These are phyloP conservation scores for Cercis canadensis DNA, from an alignment of 306 rosid genomes.

Conservation along the genomic window DNA sequence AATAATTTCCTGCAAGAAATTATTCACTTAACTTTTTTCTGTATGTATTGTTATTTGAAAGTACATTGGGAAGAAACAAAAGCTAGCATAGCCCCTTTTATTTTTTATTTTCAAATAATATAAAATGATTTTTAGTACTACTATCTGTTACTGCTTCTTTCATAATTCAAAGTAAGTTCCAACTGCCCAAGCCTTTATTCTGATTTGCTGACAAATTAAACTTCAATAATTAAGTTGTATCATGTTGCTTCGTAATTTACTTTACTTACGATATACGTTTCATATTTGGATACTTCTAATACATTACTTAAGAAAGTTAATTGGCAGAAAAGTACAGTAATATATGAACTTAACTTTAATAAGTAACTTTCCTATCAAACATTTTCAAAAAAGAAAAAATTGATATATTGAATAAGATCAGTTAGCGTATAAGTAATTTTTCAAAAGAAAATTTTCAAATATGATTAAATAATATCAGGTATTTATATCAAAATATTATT, in stretches of 20 bases:
- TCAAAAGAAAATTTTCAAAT: too few species aligned
- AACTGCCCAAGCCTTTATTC: not conserved
- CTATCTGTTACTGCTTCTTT: not conserved
- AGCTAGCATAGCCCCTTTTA: not conserved
- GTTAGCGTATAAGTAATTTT: too few species aligned
- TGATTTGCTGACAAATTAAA: not conserved
- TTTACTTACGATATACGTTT: conserved; percentile 3
- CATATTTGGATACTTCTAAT: not conserved
- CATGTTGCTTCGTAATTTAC: not conserved
- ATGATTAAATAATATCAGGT: conserved; percentile 6
- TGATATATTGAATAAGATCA: too few species aligned
- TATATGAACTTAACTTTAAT: too few species aligned
- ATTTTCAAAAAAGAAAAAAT: too few species aligned
- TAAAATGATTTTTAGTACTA: not conserved
- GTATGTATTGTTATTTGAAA: not conserved
- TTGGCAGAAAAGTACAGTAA: too few species aligned
- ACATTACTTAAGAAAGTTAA: too few species aligned
- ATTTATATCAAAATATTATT: too few species aligned
- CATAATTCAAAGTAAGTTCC: not conserved
- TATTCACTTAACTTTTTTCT: not conserved
- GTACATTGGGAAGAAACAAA: too few species aligned
- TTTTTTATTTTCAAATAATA: not conserved
- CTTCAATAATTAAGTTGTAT: conserved; percentile 14
- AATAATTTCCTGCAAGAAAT: too few species aligned
- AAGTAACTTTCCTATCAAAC: too few species aligned